phyloP scores from a whole-genome alignment of 202 grass and related monocot genomes.

The Panicum virgatum region DNA sequence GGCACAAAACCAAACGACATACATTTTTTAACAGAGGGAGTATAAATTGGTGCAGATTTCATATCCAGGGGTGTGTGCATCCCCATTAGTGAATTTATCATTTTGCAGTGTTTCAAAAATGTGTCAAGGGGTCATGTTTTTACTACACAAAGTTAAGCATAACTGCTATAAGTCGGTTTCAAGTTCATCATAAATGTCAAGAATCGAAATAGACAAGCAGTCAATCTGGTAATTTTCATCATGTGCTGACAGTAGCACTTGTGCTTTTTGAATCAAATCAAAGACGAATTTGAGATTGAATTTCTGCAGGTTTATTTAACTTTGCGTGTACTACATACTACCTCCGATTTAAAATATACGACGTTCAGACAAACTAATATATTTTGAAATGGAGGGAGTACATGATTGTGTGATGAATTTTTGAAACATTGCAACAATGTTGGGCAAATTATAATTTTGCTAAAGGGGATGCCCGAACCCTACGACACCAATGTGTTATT shows the following conservation, averaged over 20 bases:
- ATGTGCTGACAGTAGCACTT: too few species aligned
- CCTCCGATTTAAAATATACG: not conserved
- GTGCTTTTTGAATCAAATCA: not conserved
- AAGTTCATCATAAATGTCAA: too few species aligned
- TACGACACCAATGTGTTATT: not conserved
- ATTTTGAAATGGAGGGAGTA: not conserved
- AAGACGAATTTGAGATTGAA: not conserved
- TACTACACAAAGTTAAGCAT: too few species aligned
- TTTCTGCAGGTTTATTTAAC: not conserved
- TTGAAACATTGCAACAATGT: not conserved
- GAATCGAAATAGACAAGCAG: too few species aligned
- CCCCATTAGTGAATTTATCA: not conserved
- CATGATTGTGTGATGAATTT: not conserved
- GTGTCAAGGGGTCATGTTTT: not conserved
- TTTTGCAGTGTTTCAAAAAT: too few species aligned
- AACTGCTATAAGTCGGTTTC: too few species aligned
- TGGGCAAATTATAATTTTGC: not conserved
- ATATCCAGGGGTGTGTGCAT: not conserved
- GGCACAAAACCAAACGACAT: not conserved
- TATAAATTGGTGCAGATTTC: not conserved
- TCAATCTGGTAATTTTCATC: too few species aligned
- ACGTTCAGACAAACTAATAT: not conserved
- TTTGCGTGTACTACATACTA: not conserved
- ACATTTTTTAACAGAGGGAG: not conserved
- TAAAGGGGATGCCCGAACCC: not conserved